A percentile compares a stretch with the other conserved stretches of the same genome.
These are phyloP conservation scores for Alternaria sp. DNA, from an alignment of 2,329 filamentous ascomycete genomes.

Conservation along the genomic window DNA sequence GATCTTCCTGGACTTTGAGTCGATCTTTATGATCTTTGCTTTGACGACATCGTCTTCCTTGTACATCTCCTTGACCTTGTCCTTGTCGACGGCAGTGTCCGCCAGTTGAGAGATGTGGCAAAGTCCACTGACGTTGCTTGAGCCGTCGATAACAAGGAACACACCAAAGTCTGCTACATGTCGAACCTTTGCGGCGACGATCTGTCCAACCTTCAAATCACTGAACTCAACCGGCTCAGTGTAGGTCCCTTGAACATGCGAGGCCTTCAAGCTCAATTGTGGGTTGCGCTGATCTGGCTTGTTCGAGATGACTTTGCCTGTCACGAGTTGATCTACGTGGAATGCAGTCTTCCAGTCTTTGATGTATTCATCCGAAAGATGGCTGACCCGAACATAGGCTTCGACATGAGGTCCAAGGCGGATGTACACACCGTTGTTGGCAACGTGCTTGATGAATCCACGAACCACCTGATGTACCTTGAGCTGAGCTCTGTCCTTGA, in stretches of 20 bases:
- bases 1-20: constrained; percentile 77
- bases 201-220: constrained; percentile 81
- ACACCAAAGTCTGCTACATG: constrained; percentile 96
- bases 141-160: constrained; percentile 89
- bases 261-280: constrained; percentile 87
- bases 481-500: constrained; percentile 75
- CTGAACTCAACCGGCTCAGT: constrained; percentile 74
- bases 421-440: constrained; percentile 89
- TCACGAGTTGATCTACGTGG: constrained; percentile 88
- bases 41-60: constrained; percentile 93
- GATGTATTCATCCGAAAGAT: constrained; percentile 88
- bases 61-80: constrained; percentile 89
- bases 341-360: constrained; percentile 96
- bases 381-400: constrained; percentile 83
- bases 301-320: constrained; percentile 80
- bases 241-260: constrained; percentile 81
- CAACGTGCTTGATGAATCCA: constrained; percentile 90
- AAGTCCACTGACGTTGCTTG: constrained; percentile 87
- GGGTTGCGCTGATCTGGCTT: constrained; percentile 75
- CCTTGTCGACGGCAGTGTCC: constrained; percentile 81
- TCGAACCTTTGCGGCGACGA: constrained; percentile 88
- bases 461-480: constrained; percentile 81
- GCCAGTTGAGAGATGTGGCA: constrained; percentile 95
- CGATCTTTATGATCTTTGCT: constrained; percentile 83
- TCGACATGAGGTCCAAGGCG: constrained; percentile 82